Conservation (phyloP, 805 yeast genomes). For the Candida wancherniae region DNA sequence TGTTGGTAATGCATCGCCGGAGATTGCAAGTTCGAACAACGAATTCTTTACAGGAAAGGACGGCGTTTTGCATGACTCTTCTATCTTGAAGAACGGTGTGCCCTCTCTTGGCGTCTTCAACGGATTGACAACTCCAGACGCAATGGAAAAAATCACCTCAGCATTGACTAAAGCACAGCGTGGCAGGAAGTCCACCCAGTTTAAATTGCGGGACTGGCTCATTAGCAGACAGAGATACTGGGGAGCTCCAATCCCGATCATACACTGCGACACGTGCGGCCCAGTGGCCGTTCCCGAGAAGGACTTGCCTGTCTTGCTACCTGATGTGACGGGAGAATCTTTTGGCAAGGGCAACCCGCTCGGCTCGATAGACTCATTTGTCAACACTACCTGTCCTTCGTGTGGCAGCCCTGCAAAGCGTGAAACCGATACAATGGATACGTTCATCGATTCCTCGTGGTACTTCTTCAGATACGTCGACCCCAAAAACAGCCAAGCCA, state of each 20-base stretch:
- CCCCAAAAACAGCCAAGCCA: constrained; percentile 50
- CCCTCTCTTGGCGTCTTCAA: constrained; percentile 32
- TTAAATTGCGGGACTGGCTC: constrained; percentile 85
- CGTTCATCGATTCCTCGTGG: constrained; percentile 98
- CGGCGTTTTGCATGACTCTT: constrained; percentile 32
- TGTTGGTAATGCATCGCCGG: constrained; percentile 37
- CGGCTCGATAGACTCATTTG: constrained; percentile 60
- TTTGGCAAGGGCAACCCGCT: constrained; percentile 62
- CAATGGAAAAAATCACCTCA: constrained; percentile 43
- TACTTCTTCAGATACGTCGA: constrained; percentile 84
- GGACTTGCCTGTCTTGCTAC: constrained; percentile 79
- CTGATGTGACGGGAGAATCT: constrained; percentile 51
- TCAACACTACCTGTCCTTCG: constrained; percentile 71
- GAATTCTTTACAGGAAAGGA: constrained; percentile 49
- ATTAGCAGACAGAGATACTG: constrained; percentile 92
- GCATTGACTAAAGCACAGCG: constrained; percentile 31
- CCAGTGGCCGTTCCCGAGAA: constrained; percentile 87
- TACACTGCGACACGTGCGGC: constrained; percentile 85
- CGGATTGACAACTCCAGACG: constrained; percentile 50
- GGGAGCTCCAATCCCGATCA: constrained; percentile 98
- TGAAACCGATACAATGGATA: constrained; percentile 98
- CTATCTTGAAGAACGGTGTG: constrained; percentile 24
- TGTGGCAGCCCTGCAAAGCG: constrained; percentile 72
- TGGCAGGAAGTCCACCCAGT: constrained; percentile 52
- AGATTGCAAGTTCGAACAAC: constrained; percentile 6